Conservation (phyloP, 192 early-diverging fungal species). For the Piromyces finnis region DNA sequence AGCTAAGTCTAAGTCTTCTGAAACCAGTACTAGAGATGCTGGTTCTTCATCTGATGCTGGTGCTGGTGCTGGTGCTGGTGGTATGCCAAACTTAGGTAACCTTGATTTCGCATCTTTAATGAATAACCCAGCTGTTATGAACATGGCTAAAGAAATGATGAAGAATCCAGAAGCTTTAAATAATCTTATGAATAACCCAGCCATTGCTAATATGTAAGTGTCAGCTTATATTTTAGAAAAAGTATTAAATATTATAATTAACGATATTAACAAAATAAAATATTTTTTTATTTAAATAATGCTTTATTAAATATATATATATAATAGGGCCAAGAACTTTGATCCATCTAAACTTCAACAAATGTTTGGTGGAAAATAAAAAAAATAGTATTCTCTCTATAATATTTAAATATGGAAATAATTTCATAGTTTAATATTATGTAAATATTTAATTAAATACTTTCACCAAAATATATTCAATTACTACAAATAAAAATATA, state of each 20-base stretch:
- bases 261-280: no score
- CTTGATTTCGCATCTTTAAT: slow-evolving; percentile 66
- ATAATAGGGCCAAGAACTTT: neutral
- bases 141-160: slow-evolving; percentile 55
- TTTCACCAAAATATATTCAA: no score
- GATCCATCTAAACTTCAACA: neutral
- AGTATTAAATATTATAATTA: no score
- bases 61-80: slow-evolving; percentile 24
- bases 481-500: no score
- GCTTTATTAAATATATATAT: no score
- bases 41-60: slow-evolving; percentile 9
- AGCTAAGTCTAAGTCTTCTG: neutral
- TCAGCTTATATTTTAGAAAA: no score
- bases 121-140: slow-evolving; percentile 89
- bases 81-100: slow-evolving; percentile 27
- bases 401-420: neutral
- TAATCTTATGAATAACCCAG: slow-evolving; percentile 80
- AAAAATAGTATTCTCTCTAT: neutral
- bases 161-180: slow-evolving; percentile 57
- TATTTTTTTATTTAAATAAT: no score
- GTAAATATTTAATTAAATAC: neutral
- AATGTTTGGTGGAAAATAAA: neutral
- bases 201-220: slow-evolving; percentile 61
- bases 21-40: slow-evolving; percentile 2
- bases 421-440: neutral